Evolutionary conservation across 768 basidiomycete species (phyloP).

Genomic region (Suillus subaureus): DNA sequence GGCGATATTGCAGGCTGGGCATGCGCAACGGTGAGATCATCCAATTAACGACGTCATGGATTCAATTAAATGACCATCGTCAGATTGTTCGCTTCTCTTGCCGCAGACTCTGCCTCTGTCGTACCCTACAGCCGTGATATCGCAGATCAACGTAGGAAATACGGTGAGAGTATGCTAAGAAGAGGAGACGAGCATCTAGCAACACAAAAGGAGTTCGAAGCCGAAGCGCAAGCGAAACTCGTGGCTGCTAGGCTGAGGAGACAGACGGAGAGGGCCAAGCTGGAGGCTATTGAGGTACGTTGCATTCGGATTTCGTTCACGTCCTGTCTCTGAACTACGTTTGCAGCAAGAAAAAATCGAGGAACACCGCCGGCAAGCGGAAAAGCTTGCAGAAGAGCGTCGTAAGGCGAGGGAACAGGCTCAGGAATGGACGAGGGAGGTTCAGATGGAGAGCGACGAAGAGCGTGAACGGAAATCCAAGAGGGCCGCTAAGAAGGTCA

Average conservation of each 20-base stretch:
- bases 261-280: conserved; percentile 74
- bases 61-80: conserved; percentile 3
- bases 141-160: conserved; percentile 87
- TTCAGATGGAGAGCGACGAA: conserved; percentile 71
- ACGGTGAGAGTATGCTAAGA: conserved; percentile 84
- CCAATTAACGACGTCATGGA: background rate
- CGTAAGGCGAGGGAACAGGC: conserved; percentile 77
- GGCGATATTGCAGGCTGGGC: conserved; percentile 78
- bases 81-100: conserved; percentile 85
- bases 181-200: conserved; percentile 79
- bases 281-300: conserved; percentile 67
- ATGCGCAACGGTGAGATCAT: conserved; percentile 76
- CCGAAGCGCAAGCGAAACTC: conserved; percentile 68
- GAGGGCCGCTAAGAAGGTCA: conserved; percentile 56
- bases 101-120: conserved; percentile 64
- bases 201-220: conserved; percentile 71
- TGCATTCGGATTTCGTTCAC: conserved; percentile 6
- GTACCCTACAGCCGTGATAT: conserved; percentile 87
- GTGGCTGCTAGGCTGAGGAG: conserved; percentile 77
- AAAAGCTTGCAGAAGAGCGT: conserved; percentile 80
- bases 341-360: conserved; percentile 61
- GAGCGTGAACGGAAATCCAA: conserved; percentile 70
- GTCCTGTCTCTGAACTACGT: background rate
- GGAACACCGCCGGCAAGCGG: conserved; percentile 67
- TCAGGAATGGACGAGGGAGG: conserved; percentile 72